Base-by-base conservation (phyloP, 2,329 filamentous ascomycete genomes). In the Trichophyton simii region DNA sequence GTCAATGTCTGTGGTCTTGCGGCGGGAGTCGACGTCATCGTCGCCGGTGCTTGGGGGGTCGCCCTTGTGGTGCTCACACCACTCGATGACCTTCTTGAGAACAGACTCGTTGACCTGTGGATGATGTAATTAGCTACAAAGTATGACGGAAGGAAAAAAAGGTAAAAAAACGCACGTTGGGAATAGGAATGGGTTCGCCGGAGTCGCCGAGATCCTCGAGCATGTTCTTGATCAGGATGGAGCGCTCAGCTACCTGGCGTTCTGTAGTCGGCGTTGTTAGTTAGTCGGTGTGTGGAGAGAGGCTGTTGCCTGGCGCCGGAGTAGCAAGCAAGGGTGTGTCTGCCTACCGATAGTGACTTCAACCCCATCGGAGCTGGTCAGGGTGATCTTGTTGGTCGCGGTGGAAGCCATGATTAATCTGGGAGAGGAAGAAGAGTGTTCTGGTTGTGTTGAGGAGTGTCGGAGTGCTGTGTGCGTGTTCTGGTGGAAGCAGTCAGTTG, bases 1-100 rank as follows among this genome's bases (percentile, higher is more conserved):
- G 63, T 97, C 94, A 67, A 99, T 99, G 70, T 99, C 94, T 55
- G 94, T 97, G 1, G 91, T 96, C 84, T 96, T 96, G 82, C 96
- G 96, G 69, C 94, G 89, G 58, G 87, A 91, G 70, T 97, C 92
- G 65, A 88, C 87, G 69, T 99, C 91, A 63, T 96, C 94, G 65
- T 97, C 92, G 69, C 85, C 84, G 60, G 86, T 81, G 65, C 85
- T 83, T n/a, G 85, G 81, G 44, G 94, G 90, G 71, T 99, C 94
- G 74, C 86, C 85, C 75, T 89, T 88, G 83, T 99, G 94, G 74
- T 96, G 90, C 66, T 89, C 85, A 79, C 94, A 97, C 94, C 94
- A 99, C 76, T 97, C 94, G 69, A 99, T 87, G 36, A 99, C 94
- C 79, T 99, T 99, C 74, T 87, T 86, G 42, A 99, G 82, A 44